A percentile compares a stretch with the other conserved stretches of the same genome.
These are phyloP conservation scores for Amanita brunnescens DNA, from an alignment of 768 basidiomycete genomes.

Conservation along the genomic window DNA sequence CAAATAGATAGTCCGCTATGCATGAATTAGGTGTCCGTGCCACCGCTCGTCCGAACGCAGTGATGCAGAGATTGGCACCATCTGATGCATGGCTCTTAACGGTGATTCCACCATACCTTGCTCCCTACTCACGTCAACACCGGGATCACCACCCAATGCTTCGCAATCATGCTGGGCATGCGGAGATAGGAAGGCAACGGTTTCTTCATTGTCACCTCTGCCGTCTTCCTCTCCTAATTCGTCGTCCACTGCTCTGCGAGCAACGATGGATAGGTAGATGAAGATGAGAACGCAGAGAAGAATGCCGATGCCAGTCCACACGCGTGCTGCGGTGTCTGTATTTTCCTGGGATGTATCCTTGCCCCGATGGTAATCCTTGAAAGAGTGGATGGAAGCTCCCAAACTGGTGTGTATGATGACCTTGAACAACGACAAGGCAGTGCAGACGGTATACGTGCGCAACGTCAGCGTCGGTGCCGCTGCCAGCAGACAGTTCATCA, in stretches of 20 bases:
- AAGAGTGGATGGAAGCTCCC: slow-evolving; percentile 81
- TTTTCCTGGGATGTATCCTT: slow-evolving; percentile 28
- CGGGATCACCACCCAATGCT: slow-evolving; percentile 5
- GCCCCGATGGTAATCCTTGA: slow-evolving; percentile 51
- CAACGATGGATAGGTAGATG: slow-evolving; percentile 73
- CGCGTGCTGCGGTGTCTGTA: slow-evolving; percentile 41
- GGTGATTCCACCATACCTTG: slow-evolving; percentile 42
- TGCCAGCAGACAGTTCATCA: slow-evolving; percentile 91
- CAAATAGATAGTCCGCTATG: neutral
- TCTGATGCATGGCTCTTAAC: slow-evolving; percentile 24
- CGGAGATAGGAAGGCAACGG: slow-evolving; percentile 41
- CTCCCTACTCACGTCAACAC: slow-evolving; percentile 7
- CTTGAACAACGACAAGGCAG: slow-evolving; percentile 80
- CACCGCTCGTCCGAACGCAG: slow-evolving; percentile 3
- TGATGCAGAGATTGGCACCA: slow-evolving; percentile 19
- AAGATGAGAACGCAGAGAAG: slow-evolving; percentile 66
- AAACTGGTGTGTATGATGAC: slow-evolving; percentile 86
- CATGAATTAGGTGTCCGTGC: neutral
- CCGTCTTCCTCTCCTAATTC: slow-evolving; percentile 34
- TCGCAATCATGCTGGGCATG: slow-evolving; percentile 26
- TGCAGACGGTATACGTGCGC: slow-evolving; percentile 70
- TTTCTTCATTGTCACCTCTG: slow-evolving; percentile 36
- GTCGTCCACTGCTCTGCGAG: slow-evolving; percentile 52
- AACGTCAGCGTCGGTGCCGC: slow-evolving; percentile 77
- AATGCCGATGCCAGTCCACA: slow-evolving; percentile 66